Evolutionary conservation across 2,329 filamentous ascomycete species (phyloP), one percentile per base, ranked within the genome.

Genomic region (Diaporthe vaccinii): DNA sequence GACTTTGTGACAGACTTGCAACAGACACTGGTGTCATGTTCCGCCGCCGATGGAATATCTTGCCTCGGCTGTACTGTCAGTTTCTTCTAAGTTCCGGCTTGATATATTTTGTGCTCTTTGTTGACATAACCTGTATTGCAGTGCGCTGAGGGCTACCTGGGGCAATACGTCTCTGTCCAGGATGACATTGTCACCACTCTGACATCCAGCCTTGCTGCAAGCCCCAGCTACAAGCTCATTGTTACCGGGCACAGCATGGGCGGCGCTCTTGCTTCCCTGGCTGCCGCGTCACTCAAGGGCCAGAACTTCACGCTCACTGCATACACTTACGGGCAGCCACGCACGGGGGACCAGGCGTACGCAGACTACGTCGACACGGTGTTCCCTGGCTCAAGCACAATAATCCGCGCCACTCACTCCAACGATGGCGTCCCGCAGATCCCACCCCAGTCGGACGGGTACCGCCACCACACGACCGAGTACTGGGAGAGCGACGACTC

Each of bases 401-500:
- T 77, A 39, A 89, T 82, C 79, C 84, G 88, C 9, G 84, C 88
- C 34, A 89, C 88, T 0, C 87, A 90, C 78, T 82, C 79, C 53
- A 81, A 85, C 61, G 89, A 91, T 73, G 85, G 86, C 0, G 85
- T 90, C 0, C 88, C 89, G 0, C 84, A 86, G 70, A 79, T 90
- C 8, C 88, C 89, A 0, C 80, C 85, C 1, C 57, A 83, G 31
- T 49, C 82, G 4, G 79, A 89, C 55, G 87, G 86, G 0, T 90
- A 85, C 78, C 78, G 83, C 9, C 88, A 89, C 75, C 82, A 86
- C 49, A 84, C 82, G 36, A 88, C 88, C 0, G 89, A 90, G 80
- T 89, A 88, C 78, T 89, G 81, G 75, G 49, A 46, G 44, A 69
- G 65, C 65, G 65, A 69, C 65, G 49, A 69, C 49, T 7, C 8